Conservation (phyloP, 352 stramenopile genomes). For the Globisporangium cystogenes region DNA sequence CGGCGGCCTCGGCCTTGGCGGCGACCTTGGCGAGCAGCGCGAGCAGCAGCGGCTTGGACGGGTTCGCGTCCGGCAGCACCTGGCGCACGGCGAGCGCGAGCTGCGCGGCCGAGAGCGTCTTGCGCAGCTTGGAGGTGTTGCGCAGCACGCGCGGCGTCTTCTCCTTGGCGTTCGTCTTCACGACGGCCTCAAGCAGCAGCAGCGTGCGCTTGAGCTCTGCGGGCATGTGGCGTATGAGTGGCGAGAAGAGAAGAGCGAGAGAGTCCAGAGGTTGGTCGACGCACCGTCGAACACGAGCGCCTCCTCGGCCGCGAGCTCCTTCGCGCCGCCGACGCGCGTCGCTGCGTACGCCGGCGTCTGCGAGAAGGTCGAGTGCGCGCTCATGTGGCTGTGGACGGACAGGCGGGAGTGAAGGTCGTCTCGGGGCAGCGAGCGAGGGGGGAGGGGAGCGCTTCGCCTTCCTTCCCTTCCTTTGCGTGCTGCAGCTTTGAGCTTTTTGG, state of each 20-base stretch:
- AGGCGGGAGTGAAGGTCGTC: background rate
- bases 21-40: constrained; percentile 44
- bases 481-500: too few relatives aligned
- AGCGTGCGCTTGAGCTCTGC: constrained; percentile 76
- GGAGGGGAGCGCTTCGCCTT: too few relatives aligned
- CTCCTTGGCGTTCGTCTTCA: constrained; percentile 84
- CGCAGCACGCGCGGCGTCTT: constrained; percentile 78
- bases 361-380: constrained; percentile 67
- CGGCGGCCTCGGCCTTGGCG: constrained; percentile 24
- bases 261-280: too few relatives aligned
- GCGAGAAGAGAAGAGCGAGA: too few relatives aligned
- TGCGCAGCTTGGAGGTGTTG: constrained; percentile 77
- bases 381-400: constrained; percentile 27
- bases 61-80: constrained; percentile 56
- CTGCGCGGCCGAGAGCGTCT: constrained; percentile 58
- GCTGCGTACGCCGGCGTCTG: constrained; percentile 57
- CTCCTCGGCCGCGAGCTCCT: constrained; percentile 55
- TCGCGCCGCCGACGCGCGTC: constrained; percentile 24
- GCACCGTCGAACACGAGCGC: constrained; percentile 60
- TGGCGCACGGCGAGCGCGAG: constrained; percentile 55
- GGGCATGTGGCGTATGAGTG: too few relatives aligned
- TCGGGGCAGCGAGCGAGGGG: too few relatives aligned
- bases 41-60: constrained; percentile 48
- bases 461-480: too few relatives aligned
- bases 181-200: constrained; percentile 58